Base-by-base conservation (phyloP, 2,329 filamentous ascomycete species). In the Aspergillus carbonarius region DNA sequence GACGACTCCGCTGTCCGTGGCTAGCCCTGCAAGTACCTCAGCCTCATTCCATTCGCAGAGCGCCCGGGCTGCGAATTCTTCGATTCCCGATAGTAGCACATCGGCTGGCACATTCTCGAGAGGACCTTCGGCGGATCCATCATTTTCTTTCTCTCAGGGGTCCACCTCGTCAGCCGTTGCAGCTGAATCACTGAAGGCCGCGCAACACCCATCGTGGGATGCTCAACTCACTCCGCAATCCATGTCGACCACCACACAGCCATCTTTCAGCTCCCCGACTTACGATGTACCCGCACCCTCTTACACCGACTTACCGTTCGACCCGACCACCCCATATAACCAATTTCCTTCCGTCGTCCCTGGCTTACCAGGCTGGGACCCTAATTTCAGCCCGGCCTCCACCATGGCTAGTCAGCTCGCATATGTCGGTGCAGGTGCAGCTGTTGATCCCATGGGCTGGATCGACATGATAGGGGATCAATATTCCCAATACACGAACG, bases 401-500 rank as follows among this genome's bases (percentile, higher is more conserved):
- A 74, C 75, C 8, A 73, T 72, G 15, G 67, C 72, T 7, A 66
- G 70, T 46, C 66, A 74, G 62, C 64, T 77, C 18, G 71, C 74
- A 12, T 74, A 73, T 60, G 60, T 71, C 18, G 68, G 73, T 57
- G 72, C 72, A 32, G 68, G 73, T 57, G 72, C 72, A 32, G 63
- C 59, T 5, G 67, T 74, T 51, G 71, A 76, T 60, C 72, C 75
- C n/a, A 73, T 76, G 66, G 70, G 75, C 47, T 80, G 78, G 74
- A 69, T 77, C 35, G 73, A 74, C 34, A 70, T 74, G 4, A 77
- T 80, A 54, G 77, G 75, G 8, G 77, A 78, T 48, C 78, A 80
- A 54, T 80, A 80, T 59, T 79, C 77, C 17, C 77, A 78, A 46
- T 80, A 80, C 60, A 76, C 78, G 63, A 76, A 78, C 44, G 77